Evolutionary conservation across 805 yeast species (phyloP).

Genomic region (Priceomyces fermenticarens): DNA sequence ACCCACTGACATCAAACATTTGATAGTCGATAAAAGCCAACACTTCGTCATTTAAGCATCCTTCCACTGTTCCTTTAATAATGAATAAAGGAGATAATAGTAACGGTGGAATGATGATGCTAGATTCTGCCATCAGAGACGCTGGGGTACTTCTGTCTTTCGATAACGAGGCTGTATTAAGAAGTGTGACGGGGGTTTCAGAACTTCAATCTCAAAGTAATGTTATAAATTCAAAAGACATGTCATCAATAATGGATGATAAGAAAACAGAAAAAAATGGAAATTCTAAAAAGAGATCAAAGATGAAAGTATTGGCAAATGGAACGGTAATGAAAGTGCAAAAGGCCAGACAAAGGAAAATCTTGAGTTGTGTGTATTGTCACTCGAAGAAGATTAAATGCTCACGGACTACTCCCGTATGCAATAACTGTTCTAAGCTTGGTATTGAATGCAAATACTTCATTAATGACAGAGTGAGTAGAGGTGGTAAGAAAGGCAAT

Average conservation of each 20-base stretch:
- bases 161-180: too few species aligned
- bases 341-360: constrained; percentile 57
- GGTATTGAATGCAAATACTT: constrained; percentile 52
- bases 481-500: constrained; percentile 33
- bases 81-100: too few species aligned
- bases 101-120: too few species aligned
- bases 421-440: constrained; percentile 50
- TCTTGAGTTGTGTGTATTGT: constrained; percentile 55
- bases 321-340: constrained; percentile 60
- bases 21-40: too few species aligned
- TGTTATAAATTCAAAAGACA: too few species aligned
- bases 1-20: too few species aligned
- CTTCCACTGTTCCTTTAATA: too few species aligned
- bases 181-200: too few species aligned
- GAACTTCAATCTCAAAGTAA: too few species aligned
- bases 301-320: constrained; percentile 33
- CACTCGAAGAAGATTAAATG: constrained; percentile 63
- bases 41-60: too few species aligned
- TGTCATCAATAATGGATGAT: neutral
- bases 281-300: constrained; percentile 4
- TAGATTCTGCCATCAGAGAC: too few species aligned
- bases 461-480: constrained; percentile 53
- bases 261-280: neutral
- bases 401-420: constrained; percentile 55
- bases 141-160: too few species aligned